Evolutionary conservation across 2,329 filamentous ascomycete genomes (phyloP), one percentile per base, ranked within the genome.

Genomic region (Diaporthe citri): DNA sequence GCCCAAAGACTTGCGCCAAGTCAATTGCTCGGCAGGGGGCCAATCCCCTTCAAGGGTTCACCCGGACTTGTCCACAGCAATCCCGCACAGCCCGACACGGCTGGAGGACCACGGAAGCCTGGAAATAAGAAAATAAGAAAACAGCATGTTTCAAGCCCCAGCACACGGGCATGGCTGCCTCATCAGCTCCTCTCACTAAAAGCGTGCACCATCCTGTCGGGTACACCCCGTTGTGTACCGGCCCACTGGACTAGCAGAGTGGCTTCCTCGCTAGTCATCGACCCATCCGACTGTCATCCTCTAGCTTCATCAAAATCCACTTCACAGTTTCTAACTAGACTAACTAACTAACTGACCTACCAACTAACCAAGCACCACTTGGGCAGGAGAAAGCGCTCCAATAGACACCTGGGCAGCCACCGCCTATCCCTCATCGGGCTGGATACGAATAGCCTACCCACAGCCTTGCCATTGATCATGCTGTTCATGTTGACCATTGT

Each of bases 41-140:
- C 59, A 39, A 64, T 8, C 25, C 41, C 41, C 59, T 64, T 3
- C 59, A 64, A 64, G 13, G 13, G 22, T 28, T 43, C 36, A 3
- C 59, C 5, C 59, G 22, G 36, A 15, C 39, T 20, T 17, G 62
- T 39, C 62, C 43, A 51, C 62, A 34, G 62, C 62, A 67, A 67
- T 67, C 62, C 62, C 62, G 62, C 62, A 20, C 28, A 52, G 62
- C 62, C 62, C 62, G 62, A 51, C 59, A 13, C 7, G 52, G n/a
- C 56, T 34, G 7, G 56, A 36, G 20, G 34, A 22, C 31, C 20
- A 36, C 31, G 25, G n/a, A 36, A 60, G 57, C n/a, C 36, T 25
- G 4, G 22, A 59, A 59, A 59, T 59, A 17, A 59, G 34, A 36
- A 55, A 56, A 56, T 56, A 34, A 56, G 31, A 39, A n/a, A 25